Evolutionary conservation across 768 basidiomycete genomes (phyloP), one percentile per base, ranked within the genome.

Genomic region (Chlorophyllum brunneum): DNA sequence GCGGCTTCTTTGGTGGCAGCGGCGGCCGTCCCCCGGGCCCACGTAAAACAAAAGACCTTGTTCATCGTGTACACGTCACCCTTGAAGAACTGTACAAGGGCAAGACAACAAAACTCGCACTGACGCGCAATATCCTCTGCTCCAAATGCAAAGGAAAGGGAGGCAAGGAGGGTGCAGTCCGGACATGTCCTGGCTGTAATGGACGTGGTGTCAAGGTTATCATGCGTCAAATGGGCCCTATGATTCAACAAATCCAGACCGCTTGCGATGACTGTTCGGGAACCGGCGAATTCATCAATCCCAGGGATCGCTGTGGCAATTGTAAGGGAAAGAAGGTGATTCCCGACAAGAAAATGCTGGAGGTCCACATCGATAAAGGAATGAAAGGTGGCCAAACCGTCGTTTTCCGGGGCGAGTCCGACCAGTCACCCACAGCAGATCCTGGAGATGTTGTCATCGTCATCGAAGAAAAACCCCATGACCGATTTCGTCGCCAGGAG

Each of bases 191-290:
- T 37, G 63, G 74, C 11, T 99, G 97, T 74, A 79, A 73, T 62
- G 97, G 97, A 51, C 91, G 92, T 58, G 97, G 97, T 62, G 72
- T 95, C 75, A 90, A 86, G 67, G 70, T 98, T 64, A 92, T 88
- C 46, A 73, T 98, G 56, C 89, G 97, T 56, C 97, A 98, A 69
- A 90, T 99, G 83, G 97, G 97, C 23, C 97, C 97, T 4, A 99
- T 99, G 97, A 92, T 99, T 61, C 97, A 99, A 70, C 95, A 99
- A 72, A 91, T 98, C 60, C 97, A 98, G 67, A 90, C 92, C 48
- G 79, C 84, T 39, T 99, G 97, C 74, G 84, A 87, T 65, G 97
- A 98, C 13, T 99, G 97, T 68, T 81, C 77, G 45, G 97, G 92
- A 13, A 81, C 84, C n/a, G 97, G 97, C 59, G 95, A 99, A 70